A percentile compares a stretch with the other conserved stretches of the same genome.
Evolutionary conservation across 768 basidiomycete species (phyloP).

Genomic region (Dioszegia crocea): DNA sequence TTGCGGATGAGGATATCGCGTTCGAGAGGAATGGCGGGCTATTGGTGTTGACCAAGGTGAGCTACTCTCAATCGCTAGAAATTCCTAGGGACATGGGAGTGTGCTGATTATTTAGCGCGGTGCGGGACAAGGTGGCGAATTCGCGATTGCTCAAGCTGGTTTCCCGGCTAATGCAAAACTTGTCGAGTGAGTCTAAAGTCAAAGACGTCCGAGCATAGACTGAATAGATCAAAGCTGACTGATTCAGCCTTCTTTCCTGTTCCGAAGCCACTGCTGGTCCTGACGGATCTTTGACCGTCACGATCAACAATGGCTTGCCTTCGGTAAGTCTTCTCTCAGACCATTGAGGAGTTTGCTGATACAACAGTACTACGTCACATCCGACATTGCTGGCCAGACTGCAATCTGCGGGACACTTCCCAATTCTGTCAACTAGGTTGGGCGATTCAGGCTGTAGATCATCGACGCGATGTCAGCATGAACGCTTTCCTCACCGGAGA

Average conservation of each 20-base stretch:
- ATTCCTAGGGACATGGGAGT: background rate
- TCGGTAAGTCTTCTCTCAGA: constrained; percentile 35
- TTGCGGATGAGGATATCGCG: constrained; percentile 24
- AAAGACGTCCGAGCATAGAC: background rate
- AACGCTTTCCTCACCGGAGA: too few relatives aligned
- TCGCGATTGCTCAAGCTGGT: constrained; percentile 16
- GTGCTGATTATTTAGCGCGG: constrained; percentile 27
- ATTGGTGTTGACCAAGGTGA: constrained; percentile 41
- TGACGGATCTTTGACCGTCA: constrained; percentile 22
- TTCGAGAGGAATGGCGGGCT: constrained; percentile 18
- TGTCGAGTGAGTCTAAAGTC: constrained; percentile 24
- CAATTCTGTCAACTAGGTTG: too few relatives aligned
- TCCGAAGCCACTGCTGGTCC: constrained; percentile 7
- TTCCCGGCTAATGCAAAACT: constrained; percentile 18
- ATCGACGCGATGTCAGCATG: too few relatives aligned
- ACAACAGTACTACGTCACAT: too few relatives aligned
- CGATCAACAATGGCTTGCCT: constrained; percentile 28
- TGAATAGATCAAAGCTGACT: background rate
- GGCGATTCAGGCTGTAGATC: too few relatives aligned
- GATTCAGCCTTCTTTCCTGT: constrained; percentile 28
- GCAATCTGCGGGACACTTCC: too few relatives aligned
- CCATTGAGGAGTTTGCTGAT: too few relatives aligned
- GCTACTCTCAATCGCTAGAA: background rate
- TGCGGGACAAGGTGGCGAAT: constrained; percentile 17
- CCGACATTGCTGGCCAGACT: too few relatives aligned